These are phyloP conservation scores for Diaporthe citriasiana DNA, from an alignment of 2,329 filamentous ascomycete genomes.

Conservation along the genomic window DNA sequence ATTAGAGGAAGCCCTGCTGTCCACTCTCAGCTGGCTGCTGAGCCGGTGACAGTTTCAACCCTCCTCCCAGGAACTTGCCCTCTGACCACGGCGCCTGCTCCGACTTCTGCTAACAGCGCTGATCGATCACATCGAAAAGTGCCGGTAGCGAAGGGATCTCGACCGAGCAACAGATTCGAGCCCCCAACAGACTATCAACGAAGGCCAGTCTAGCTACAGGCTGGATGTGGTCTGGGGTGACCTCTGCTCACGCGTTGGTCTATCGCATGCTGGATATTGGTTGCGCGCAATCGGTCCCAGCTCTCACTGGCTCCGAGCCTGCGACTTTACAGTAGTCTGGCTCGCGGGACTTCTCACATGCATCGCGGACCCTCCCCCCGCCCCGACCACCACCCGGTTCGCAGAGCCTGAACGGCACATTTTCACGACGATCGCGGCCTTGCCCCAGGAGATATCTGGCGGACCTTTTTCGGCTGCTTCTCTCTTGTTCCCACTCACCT, in stretches of 20 bases:
- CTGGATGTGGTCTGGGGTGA: neutral
- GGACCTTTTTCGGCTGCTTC: constrained; percentile 4
- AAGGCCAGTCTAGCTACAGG: constrained; percentile 15
- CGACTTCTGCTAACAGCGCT: constrained; percentile 10
- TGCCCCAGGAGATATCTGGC: constrained; percentile 10
- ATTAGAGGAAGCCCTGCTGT: constrained; percentile 35
- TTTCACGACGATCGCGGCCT: constrained; percentile 34
- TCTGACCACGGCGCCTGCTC: constrained; percentile 11
- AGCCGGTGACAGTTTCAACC: constrained; percentile 9
- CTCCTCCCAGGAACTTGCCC: neutral
- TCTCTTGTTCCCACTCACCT: constrained; percentile 2
- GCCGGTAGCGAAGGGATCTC: neutral
- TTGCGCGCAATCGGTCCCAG: constrained; percentile 10
- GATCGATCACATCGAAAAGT: neutral
- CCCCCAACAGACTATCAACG: constrained; percentile 11
- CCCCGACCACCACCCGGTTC: constrained; percentile 16
- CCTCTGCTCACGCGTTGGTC: constrained; percentile 14
- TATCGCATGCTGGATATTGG: constrained; percentile 14
- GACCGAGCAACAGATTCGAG: neutral
- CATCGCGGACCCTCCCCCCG: constrained; percentile 22
- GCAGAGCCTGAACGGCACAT: constrained; percentile 33
- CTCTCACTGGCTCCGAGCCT: constrained; percentile 32
- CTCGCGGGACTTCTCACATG: constrained; percentile 26
- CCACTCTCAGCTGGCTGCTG: constrained; percentile 20
- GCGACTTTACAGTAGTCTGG: constrained; percentile 13